phyloP scores from a whole-genome alignment of 106 monocot species.

The Dendrobium nobile region DNA sequence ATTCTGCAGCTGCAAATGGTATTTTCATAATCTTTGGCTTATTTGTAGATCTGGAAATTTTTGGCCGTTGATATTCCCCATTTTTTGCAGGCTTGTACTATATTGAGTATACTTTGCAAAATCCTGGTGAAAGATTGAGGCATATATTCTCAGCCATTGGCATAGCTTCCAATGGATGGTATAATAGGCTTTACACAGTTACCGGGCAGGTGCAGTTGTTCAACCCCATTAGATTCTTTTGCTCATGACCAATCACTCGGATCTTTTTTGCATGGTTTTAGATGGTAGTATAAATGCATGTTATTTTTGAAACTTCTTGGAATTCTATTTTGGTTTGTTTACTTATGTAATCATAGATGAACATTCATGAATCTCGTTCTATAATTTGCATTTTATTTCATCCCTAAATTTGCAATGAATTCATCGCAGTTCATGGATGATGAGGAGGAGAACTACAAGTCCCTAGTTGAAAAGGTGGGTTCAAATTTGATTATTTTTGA shows the following conservation, averaged over 20 bases:
- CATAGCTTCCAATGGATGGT: conserved; percentile 80
- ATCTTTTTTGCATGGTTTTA: too few relatives aligned
- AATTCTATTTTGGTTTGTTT: background rate
- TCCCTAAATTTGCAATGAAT: background rate
- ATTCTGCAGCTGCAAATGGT: conserved; percentile 66
- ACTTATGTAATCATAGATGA: background rate
- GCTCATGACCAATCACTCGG: too few relatives aligned
- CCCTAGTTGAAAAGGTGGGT: conserved; percentile 72
- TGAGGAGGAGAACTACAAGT: conserved; percentile 51
- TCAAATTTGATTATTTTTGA: background rate
- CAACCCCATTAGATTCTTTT: too few relatives aligned
- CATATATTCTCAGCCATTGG: conserved; percentile 80
- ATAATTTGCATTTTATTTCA: too few relatives aligned
- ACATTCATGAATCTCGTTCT: too few relatives aligned
- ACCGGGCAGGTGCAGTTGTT: conserved; percentile 55
- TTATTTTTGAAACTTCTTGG: background rate
- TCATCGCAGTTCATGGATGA: conserved; percentile 71
- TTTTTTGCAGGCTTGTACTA: conserved; percentile 68
- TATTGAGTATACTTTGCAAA: conserved; percentile 88
- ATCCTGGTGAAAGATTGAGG: conserved; percentile 67
- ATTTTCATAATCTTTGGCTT: background rate
- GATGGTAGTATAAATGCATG: too few relatives aligned
- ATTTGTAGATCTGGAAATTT: too few relatives aligned
- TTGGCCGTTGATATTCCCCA: too few relatives aligned
- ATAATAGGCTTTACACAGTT: conserved; percentile 91